phyloP scores from a whole-genome alignment of 2,329 filamentous ascomycete species.

The Macrophomina tecta region DNA sequence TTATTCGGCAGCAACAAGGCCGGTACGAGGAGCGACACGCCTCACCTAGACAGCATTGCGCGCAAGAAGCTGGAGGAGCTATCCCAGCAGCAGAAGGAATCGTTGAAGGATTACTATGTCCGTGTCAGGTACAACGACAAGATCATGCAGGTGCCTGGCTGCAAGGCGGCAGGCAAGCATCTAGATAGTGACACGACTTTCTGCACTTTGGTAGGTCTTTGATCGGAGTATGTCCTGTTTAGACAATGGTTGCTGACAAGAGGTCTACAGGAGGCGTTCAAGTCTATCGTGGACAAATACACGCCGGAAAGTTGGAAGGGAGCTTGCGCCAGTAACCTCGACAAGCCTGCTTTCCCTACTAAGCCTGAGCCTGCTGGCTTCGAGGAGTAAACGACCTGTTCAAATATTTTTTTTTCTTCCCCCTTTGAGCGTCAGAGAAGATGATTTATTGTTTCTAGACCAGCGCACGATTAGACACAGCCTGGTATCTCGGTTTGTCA shows the following conservation, averaged over 20 bases:
- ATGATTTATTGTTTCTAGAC: not conserved
- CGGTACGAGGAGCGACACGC: not conserved
- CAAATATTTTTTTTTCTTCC: too few relatives aligned
- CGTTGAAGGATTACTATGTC: slow-evolving; percentile 80
- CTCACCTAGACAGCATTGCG: slow-evolving; percentile 56
- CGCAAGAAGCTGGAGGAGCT: slow-evolving; percentile 66
- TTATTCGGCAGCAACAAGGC: slow-evolving; percentile 23
- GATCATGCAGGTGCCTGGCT: slow-evolving; percentile 82
- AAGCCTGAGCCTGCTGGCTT: slow-evolving; percentile 44
- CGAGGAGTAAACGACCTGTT: not conserved
- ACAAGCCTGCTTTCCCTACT: slow-evolving; percentile 58
- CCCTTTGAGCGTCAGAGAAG: not conserved
- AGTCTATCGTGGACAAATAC: slow-evolving; percentile 87
- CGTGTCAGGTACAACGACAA: slow-evolving; percentile 89
- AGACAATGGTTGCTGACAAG: not conserved
- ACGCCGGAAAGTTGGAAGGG: slow-evolving; percentile 80
- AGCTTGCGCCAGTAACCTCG: slow-evolving; percentile 65
- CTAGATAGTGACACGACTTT: slow-evolving; percentile 85
- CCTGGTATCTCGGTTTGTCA: not conserved
- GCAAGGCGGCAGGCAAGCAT: slow-evolving; percentile 77
- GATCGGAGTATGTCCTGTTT: not conserved
- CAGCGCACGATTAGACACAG: not conserved
- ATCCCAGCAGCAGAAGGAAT: slow-evolving; percentile 61
- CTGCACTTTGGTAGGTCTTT: slow-evolving; percentile 76
- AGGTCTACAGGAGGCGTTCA: slow-evolving; percentile 75